Base-by-base conservation (phyloP, 495 filamentous ascomycete species). In the Tuber aestivum region DNA sequence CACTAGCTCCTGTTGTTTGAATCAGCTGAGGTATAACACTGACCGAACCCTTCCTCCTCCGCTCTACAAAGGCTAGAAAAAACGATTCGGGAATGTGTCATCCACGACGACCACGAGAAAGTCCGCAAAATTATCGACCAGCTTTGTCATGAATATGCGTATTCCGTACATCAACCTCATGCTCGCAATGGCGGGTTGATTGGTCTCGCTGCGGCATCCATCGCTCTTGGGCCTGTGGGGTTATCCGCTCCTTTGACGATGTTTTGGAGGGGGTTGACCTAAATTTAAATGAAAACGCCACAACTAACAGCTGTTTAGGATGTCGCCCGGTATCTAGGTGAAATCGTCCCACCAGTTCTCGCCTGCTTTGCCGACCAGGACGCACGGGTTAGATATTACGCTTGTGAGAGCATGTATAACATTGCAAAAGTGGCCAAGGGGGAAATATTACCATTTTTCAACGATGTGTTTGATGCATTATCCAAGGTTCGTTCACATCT, bases 351-450 rank as follows among this genome's bases (percentile, higher is more conserved):
- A 32, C 96, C 96, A 32, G 96, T 99, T 8, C 88, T 99, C n/a
- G 96, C 96, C 70, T 99, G 96, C 86, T 99, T 99, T 83, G 91
- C 91, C 35, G 96, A 99, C 80, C 95, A 98, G 86, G 96, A 99
- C 91, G 96, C 96, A 35, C 88, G 96, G 72, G 96, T 99, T 27
- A 90, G 96, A 73, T 99, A 99, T 83, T 99, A 99, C 84, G 96
- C 96, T 70, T 99, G 96, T 85, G 96, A 99, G 88, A 95, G 94
- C 85, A 99, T 99, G 96, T 99, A 99, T 84, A 99, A 99, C 82
- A 98, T 99, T 82, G 94, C 96, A 77, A 99, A 99, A 86, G 95
- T 98, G 14, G 95, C 96, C 37, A 99, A 99, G 84, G 96, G 96
- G 69, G 96, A 99, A 83, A 95, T 81, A 23, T 83, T 98, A 76